Percentiles rank a stretch among this genome's conserved stretches.
Evolutionary conservation across 495 filamentous ascomycete species (phyloP).

Genomic region (Cetradonia linearis): DNA sequence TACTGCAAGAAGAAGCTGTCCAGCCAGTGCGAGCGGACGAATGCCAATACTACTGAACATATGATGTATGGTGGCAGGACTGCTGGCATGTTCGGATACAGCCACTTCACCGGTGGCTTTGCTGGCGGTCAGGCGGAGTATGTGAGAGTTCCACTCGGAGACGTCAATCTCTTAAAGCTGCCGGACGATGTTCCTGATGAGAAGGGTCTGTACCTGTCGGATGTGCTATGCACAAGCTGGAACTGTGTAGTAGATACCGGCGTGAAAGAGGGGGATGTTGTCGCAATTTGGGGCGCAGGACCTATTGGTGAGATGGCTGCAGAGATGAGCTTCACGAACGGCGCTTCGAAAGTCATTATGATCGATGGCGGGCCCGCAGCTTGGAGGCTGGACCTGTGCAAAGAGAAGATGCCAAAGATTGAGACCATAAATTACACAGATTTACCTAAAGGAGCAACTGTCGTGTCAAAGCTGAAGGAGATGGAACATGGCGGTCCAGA

Average conservation of each 20-base stretch:
- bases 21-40: conserved; percentile 72
- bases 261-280: conserved; percentile 65
- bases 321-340: conserved; percentile 59
- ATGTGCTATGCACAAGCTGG: conserved; percentile 70
- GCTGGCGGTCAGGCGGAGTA: conserved; percentile 88
- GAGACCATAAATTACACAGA: conserved; percentile 50
- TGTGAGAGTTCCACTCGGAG: conserved; percentile 70
- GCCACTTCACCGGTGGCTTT: conserved; percentile 73
- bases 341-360: conserved; percentile 65
- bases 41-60: conserved; percentile 56
- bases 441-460: conserved; percentile 44
- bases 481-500: conserved; percentile 62
- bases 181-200: conserved; percentile 79
- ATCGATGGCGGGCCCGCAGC: conserved; percentile 57
- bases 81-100: conserved; percentile 50
- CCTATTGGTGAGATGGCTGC: conserved; percentile 75
- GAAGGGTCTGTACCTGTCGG: conserved; percentile 74
- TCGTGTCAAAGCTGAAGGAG: conserved; percentile 63
- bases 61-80: conserved; percentile 64
- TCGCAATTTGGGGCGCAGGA: conserved; percentile 73
- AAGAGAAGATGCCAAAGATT: conserved; percentile 50
- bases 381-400: conserved; percentile 60
- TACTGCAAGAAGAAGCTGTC: conserved; percentile 68
- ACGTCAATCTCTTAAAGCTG: conserved; percentile 70
- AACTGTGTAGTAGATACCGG: conserved; percentile 76